phyloP scores from a whole-genome alignment of 305 asterid species.

The Nicotiana rustica region DNA sequence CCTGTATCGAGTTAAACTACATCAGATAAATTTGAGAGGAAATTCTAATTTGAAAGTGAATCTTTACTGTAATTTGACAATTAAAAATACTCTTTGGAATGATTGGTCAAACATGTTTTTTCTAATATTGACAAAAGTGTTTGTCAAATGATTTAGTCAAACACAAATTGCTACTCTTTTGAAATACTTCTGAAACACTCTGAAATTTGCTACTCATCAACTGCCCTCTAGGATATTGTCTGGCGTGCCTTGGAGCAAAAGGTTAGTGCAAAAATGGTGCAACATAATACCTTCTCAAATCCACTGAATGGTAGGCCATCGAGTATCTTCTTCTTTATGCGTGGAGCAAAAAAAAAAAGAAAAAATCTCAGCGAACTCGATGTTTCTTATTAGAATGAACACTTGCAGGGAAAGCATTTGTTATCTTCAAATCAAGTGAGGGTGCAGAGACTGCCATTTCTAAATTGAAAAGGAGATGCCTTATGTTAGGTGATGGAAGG shows the following conservation, averaged over 20 bases:
- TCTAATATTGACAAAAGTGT: neutral
- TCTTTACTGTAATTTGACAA: neutral
- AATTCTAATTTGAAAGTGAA: too few relatives aligned
- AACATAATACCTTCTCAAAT: conserved; percentile 42
- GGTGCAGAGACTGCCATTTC: conserved; percentile 51
- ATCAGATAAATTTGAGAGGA: too few relatives aligned
- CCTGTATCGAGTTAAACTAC: too few relatives aligned
- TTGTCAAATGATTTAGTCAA: neutral
- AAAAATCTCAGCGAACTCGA: neutral
- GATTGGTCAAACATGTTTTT: neutral
- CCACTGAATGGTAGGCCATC: conserved; percentile 51
- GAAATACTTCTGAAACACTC: neutral
- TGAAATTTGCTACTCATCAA: neutral
- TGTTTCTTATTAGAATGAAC: conserved; percentile 34
- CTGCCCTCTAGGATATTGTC: conserved; percentile 53
- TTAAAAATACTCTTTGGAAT: neutral
- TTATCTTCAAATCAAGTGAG: conserved; percentile 54
- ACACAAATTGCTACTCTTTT: neutral
- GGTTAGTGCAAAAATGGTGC: conserved; percentile 59
- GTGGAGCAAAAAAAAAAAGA: neutral
- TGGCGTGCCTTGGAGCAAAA: conserved; percentile 48
- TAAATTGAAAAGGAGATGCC: conserved; percentile 45
- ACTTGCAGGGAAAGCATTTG: conserved; percentile 58
- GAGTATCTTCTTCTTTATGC: conserved; percentile 23
- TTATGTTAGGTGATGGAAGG: conserved; percentile 55